Conservation (phyloP, 176 grass and related monocot genomes). For the Ampelocalamus luodianensis region DNA sequence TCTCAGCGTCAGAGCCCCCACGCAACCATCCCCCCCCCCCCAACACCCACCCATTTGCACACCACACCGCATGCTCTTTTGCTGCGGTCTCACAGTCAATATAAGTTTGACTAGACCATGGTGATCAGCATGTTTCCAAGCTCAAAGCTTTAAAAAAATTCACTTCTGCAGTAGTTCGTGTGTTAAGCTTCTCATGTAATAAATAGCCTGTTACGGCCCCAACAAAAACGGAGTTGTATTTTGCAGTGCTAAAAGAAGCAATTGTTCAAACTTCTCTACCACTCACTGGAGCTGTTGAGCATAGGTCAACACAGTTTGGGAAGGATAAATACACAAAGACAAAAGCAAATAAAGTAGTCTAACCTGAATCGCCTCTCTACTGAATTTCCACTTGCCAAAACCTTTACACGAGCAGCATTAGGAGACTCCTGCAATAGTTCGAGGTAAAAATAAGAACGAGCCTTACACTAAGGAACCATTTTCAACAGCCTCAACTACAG, state of each 20-base stretch:
- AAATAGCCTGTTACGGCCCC: not conserved
- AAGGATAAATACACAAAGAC: conserved; percentile 11
- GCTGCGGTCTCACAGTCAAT: not conserved
- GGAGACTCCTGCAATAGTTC: conserved; percentile 72
- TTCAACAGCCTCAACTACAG: conserved; percentile 7
- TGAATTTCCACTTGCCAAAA: conserved; percentile 94
- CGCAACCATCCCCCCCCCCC: not conserved
- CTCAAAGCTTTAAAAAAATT: not conserved
- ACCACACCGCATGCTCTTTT: not conserved
- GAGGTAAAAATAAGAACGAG: conserved; percentile 35
- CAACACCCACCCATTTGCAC: not conserved
- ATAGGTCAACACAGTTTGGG: not conserved
- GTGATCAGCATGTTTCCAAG: not conserved
- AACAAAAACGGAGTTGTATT: not conserved
- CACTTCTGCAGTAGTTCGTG: not conserved
- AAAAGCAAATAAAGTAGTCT: conserved; percentile 2
- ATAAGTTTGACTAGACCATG: conserved; percentile 7
- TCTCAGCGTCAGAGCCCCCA: not conserved
- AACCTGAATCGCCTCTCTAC: conserved; percentile 97
- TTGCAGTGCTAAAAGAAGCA: conserved; percentile 4
- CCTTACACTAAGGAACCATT: conserved; percentile 30
- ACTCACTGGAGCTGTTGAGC: not conserved
- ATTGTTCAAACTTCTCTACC: conserved; percentile 3
- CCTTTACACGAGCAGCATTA: conserved; percentile 96
- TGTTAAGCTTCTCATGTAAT: not conserved